A percentile compares a stretch with the other conserved stretches of the same genome.
Evolutionary conservation across 2,329 filamentous ascomycete genomes (phyloP).

Genomic region (Fusarium sp.): DNA sequence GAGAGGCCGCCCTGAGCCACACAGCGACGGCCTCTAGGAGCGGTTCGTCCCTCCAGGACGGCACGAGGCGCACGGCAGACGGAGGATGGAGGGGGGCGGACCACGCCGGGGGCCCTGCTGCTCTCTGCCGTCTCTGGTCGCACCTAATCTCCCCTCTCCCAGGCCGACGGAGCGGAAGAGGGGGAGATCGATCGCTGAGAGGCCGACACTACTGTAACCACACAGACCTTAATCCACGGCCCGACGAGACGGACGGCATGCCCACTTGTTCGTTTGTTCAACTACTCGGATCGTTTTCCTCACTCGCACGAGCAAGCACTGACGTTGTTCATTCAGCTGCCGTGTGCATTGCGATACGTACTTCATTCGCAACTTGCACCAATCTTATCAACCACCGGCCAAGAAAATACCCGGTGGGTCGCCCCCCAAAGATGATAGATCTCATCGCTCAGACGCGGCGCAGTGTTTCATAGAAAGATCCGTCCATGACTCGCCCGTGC

Average conservation of each 20-base stretch:
- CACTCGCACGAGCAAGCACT: neutral
- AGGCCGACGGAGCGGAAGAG: conserved; percentile 11
- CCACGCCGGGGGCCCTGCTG: neutral
- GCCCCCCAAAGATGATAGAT: conserved; percentile 28
- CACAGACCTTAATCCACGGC: conserved; percentile 27
- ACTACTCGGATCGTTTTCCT: neutral
- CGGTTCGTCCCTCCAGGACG: conserved; percentile 32
- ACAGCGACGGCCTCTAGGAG: conserved; percentile 9
- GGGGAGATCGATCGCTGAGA: conserved; percentile 20
- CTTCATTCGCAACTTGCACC: conserved; percentile 1
- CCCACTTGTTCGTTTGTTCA: neutral
- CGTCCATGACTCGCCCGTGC: conserved; percentile 17
- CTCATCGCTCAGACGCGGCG: conserved; percentile 18
- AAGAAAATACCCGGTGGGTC: neutral
- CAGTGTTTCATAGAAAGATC: conserved; percentile 13
- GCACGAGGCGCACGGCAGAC: conserved; percentile 24
- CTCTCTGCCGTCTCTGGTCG: neutral
- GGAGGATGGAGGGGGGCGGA: neutral
- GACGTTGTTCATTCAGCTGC: neutral
- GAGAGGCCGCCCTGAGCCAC: neutral
- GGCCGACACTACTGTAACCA: conserved; percentile 24
- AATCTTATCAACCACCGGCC: conserved; percentile 8
- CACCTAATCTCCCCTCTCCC: neutral
- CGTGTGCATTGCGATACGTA: neutral
- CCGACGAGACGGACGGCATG: conserved; percentile 12